phyloP scores from a whole-genome alignment of 495 filamentous ascomycete species.

The Astrothelium macrocarpum region DNA sequence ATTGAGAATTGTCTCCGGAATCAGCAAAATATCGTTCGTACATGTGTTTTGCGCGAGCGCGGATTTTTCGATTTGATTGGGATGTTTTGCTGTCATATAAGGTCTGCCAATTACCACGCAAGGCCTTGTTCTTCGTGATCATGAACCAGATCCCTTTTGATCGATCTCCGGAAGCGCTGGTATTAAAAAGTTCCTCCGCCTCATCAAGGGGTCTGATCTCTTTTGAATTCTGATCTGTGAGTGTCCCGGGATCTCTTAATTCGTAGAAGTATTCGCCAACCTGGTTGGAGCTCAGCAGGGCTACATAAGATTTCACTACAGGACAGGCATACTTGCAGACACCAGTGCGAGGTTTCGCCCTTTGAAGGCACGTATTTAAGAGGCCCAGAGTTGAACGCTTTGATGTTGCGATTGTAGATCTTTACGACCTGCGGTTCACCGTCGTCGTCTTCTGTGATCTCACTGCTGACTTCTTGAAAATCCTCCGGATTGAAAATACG shows the following conservation, averaged over 20 bases:
- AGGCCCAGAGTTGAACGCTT: neutral
- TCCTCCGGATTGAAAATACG: neutral
- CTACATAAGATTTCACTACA: neutral
- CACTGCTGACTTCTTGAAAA: neutral
- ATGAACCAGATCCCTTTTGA: neutral
- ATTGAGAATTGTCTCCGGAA: neutral
- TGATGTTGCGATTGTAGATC: neutral
- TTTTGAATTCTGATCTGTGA: neutral
- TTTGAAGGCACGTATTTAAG: neutral
- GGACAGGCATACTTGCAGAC: neutral
- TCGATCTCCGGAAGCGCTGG: neutral
- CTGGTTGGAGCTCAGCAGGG: neutral
- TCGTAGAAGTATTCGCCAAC: neutral
- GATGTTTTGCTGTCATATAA: neutral
- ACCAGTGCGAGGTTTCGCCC: neutral
- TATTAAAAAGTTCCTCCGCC: neutral
- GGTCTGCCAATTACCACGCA: neutral
- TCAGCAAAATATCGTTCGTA: neutral
- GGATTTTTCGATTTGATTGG: neutral
- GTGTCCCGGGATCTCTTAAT: neutral
- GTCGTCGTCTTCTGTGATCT: neutral
- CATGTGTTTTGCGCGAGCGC: neutral
- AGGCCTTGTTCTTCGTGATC: neutral
- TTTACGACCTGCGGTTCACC: neutral
- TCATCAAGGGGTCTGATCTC: neutral